Conservation (phyloP, 805 yeast genomes). For the Huiozyma sinensis region DNA sequence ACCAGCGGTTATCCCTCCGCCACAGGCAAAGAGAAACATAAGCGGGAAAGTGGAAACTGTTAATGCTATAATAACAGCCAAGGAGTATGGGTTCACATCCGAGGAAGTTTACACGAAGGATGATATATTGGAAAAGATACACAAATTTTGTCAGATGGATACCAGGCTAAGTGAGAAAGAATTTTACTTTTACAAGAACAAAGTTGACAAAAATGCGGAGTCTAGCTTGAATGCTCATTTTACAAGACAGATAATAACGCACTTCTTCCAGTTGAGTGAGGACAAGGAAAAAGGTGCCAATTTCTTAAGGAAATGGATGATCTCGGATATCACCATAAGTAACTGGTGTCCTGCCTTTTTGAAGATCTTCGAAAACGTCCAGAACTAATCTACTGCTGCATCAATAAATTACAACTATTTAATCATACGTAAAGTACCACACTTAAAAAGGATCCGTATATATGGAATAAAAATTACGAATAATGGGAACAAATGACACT, state of each 20-base stretch:
- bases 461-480: too few relatives aligned
- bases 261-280: constrained; percentile 15
- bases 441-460: too few relatives aligned
- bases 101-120: not conserved
- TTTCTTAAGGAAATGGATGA: constrained; percentile 40
- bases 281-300: constrained; percentile 26
- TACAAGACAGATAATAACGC: constrained; percentile 20
- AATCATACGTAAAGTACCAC: too few relatives aligned
- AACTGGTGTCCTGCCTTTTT: constrained; percentile 62
- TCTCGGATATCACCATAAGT: constrained; percentile 44
- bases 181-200: constrained; percentile 33
- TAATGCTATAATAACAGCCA: not conserved
- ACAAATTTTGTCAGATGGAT: constrained; percentile 18
- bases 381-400: not conserved
- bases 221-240: constrained; percentile 21
- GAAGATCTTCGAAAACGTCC: constrained; percentile 36
- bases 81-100: not conserved
- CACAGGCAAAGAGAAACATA: not conserved
- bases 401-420: too few relatives aligned
- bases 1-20: constrained; percentile 4
- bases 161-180: constrained; percentile 33
- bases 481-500: too few relatives aligned
- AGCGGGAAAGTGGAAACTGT: not conserved
- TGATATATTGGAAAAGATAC: constrained; percentile 13
- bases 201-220: constrained; percentile 26